These are phyloP conservation scores for Pseudogymnoascus pannorum DNA, from an alignment of 2,329 filamentous ascomycete genomes.

Conservation along the genomic window DNA sequence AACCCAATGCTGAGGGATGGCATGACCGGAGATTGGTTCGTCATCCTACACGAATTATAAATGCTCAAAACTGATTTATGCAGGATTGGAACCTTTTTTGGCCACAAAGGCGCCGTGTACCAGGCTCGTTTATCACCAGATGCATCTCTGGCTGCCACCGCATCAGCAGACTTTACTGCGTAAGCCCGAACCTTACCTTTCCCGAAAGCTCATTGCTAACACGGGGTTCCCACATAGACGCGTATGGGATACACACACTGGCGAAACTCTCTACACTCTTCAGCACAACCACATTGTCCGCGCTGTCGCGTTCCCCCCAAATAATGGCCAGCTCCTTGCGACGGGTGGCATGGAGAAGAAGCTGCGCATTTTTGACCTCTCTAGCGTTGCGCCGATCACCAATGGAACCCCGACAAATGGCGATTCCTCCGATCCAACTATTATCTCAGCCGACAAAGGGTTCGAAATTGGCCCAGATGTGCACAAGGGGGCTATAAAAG, in stretches of 20 bases:
- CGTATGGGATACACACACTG: conserved; percentile 94
- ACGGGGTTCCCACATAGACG: conserved; percentile 52
- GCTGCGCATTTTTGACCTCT: conserved; percentile 84
- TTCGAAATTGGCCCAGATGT: conserved; percentile 84
- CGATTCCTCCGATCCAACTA: conserved; percentile 32
- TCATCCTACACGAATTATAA: conserved; percentile 10
- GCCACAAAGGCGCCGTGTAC: conserved; percentile 97
- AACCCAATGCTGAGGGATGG: conserved; percentile 98
- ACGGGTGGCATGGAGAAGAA: conserved; percentile 97
- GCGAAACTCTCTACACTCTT: conserved; percentile 78
- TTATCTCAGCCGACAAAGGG: conserved; percentile 52
- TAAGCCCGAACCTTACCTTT: conserved; percentile 36
- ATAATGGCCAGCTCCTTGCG: conserved; percentile 75
- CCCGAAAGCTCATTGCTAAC: conserved; percentile 3
- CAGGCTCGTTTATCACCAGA: conserved; percentile 86
- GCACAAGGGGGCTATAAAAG: conserved; percentile 87
- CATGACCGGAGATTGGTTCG: conserved; percentile 84
- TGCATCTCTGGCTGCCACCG: conserved; percentile 81
- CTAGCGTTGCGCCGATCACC: conserved; percentile 43
- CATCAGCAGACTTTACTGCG: conserved; percentile 93
- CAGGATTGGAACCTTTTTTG: conserved; percentile 93
- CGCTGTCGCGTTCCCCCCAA: conserved; percentile 80
- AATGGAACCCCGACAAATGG: conserved; percentile 25
- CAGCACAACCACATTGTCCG: conserved; percentile 94
- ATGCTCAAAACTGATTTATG: conserved; percentile 8